Evolutionary conservation across 2,329 filamentous ascomycete genomes (phyloP).

Genomic region (Grosmannia huntii): DNA sequence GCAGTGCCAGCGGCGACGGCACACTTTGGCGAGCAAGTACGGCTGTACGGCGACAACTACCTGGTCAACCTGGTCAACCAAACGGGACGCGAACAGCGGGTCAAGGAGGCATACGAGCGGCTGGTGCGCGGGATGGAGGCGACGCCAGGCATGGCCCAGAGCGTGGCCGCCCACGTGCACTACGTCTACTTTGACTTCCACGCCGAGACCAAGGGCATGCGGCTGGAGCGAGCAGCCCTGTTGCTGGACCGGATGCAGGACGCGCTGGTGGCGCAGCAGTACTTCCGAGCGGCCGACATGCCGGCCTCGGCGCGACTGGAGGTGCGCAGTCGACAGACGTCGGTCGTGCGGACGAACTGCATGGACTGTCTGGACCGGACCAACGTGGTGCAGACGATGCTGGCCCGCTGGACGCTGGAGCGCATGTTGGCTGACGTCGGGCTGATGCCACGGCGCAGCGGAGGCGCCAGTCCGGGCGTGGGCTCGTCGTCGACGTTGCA

Average conservation of each 20-base stretch:
- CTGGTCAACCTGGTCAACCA: slow-evolving; percentile 96
- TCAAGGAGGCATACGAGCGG: slow-evolving; percentile 91
- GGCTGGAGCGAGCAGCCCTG: slow-evolving; percentile 82
- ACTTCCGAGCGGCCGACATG: slow-evolving; percentile 86
- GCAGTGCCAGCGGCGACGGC: slow-evolving; percentile 66
- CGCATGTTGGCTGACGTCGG: slow-evolving; percentile 80
- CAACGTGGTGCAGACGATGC: slow-evolving; percentile 95
- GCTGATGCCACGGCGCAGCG: slow-evolving; percentile 58
- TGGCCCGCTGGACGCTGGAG: slow-evolving; percentile 78
- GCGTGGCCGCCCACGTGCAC: slow-evolving; percentile 67
- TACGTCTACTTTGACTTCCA: slow-evolving; percentile 99
- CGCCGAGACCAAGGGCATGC: slow-evolving; percentile 88
- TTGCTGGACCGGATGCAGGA: slow-evolving; percentile 72
- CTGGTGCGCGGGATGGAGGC: slow-evolving; percentile 67
- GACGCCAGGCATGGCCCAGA: slow-evolving; percentile 55
- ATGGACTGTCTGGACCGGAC: slow-evolving; percentile 99
- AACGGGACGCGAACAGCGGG: slow-evolving; percentile 74
- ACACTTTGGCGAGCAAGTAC: slow-evolving; percentile 90
- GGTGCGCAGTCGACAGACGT: slow-evolving; percentile 67
- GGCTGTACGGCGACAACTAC: slow-evolving; percentile 90
- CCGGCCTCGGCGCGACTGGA: slow-evolving; percentile 65
- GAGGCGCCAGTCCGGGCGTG: slow-evolving; percentile 26
- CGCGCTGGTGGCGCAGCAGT: slow-evolving; percentile 65
- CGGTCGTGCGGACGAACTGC: slow-evolving; percentile 92
- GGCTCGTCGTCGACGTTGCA: slow-evolving; percentile 37